phyloP scores from a whole-genome alignment of 2,329 filamentous ascomycete species.

The Aspergillus udagawae region DNA sequence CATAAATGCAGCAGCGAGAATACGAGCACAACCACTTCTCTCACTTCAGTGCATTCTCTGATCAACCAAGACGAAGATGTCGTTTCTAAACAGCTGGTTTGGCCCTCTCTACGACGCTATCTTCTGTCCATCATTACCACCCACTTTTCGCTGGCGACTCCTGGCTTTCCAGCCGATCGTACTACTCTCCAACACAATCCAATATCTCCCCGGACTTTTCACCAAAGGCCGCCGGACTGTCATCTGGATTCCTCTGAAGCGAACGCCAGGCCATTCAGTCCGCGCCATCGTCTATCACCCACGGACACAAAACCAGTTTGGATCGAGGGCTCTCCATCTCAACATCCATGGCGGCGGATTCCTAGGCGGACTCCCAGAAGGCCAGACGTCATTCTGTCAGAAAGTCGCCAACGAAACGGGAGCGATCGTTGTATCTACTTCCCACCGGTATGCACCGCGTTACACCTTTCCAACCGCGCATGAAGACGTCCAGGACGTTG shows the following conservation, averaged over 20 bases:
- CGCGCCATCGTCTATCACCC: constrained; percentile 8
- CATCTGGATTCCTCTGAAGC: constrained; percentile 8
- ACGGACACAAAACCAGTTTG: background rate
- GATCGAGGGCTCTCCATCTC: constrained; percentile 4
- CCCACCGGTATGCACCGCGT: constrained; percentile 42
- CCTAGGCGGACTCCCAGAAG: constrained; percentile 11
- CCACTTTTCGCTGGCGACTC: constrained; percentile 41
- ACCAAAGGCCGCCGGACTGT: background rate
- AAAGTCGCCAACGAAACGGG: constrained; percentile 39
- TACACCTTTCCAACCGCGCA: constrained; percentile 39
- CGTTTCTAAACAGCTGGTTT: background rate
- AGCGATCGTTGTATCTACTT: constrained; percentile 36
- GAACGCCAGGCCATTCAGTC: constrained; percentile 2
- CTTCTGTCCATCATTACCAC: constrained; percentile 35
- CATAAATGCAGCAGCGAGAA: background rate
- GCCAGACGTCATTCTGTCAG: constrained; percentile 9
- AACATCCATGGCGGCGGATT: constrained; percentile 14
- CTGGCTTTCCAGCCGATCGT: constrained; percentile 42
- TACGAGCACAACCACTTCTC: background rate
- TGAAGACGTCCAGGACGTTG: constrained; percentile 43
- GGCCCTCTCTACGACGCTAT: constrained; percentile 27
- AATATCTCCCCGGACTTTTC: constrained; percentile 17
- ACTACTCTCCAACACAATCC: constrained; percentile 37
- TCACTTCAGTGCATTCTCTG: background rate
- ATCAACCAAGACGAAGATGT: background rate